phyloP scores from a whole-genome alignment of 345 rosid genomes.

The Odontarrhena argentea region DNA sequence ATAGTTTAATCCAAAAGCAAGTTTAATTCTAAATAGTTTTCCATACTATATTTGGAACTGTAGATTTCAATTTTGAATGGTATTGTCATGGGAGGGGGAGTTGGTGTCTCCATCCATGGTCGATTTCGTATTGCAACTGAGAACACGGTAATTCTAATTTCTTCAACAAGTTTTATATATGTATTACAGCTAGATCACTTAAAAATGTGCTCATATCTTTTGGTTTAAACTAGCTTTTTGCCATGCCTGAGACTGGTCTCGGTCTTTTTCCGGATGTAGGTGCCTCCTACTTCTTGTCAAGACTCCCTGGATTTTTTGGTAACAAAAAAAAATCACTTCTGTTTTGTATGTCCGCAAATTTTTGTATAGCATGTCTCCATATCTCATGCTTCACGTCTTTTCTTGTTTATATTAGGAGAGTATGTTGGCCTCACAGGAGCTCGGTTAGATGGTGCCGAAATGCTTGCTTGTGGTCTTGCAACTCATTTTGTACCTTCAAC shows the following conservation, averaged over 20 bases:
- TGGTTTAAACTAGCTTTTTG: conserved; percentile 61
- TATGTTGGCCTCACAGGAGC: conserved; percentile 77
- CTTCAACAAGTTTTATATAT: too few relatives aligned
- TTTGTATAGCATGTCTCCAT: not conserved
- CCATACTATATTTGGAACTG: not conserved
- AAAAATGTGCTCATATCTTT: conserved; percentile 27
- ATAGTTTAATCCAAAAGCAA: too few relatives aligned
- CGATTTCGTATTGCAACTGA: conserved; percentile 82
- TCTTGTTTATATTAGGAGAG: conserved; percentile 67
- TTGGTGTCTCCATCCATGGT: conserved; percentile 76
- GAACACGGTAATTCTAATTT: conserved; percentile 61
- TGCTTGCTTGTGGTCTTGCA: conserved; percentile 90
- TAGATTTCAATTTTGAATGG: conserved; percentile 83
- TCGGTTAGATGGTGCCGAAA: conserved; percentile 52
- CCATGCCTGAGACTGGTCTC: conserved; percentile 84
- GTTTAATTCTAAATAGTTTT: too few relatives aligned
- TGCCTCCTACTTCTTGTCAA: conserved; percentile 80
- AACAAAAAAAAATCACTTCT: conserved; percentile 20
- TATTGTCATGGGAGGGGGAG: conserved; percentile 90
- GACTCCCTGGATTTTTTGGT: conserved; percentile 89
- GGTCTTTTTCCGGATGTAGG: conserved; percentile 95
- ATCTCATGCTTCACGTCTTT: not conserved
- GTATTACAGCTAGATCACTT: too few relatives aligned
- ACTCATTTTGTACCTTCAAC: conserved; percentile 76
- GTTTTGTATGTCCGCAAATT: not conserved